These are phyloP conservation scores for Bacterosira constricta DNA, from an alignment of 108 stramenopile species.

Conservation along the genomic window DNA sequence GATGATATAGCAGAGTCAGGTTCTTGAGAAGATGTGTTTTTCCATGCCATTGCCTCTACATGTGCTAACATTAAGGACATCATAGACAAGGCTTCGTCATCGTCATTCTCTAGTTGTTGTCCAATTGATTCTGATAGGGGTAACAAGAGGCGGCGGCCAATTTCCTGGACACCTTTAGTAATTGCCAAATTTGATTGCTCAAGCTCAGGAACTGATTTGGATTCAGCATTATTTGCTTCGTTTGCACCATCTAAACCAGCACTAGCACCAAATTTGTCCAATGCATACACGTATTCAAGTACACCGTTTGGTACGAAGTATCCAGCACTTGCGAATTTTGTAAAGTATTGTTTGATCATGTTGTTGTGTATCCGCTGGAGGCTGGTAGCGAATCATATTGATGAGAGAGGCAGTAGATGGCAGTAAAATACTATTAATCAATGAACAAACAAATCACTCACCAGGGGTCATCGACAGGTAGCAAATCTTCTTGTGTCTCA, in stretches of 20 bases:
- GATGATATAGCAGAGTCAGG: constrained; percentile 27
- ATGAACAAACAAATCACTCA: constrained; percentile 16
- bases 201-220: constrained; percentile 2
- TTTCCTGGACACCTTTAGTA: constrained; percentile 7
- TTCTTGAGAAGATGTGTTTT: background rate
- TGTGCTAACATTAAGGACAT: constrained; percentile 4
- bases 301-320: constrained; percentile 64
- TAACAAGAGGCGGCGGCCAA: constrained; percentile 18
- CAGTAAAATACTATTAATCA: too few relatives aligned
- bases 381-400: constrained; percentile 23
- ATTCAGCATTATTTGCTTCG: constrained; percentile 30
- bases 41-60: constrained; percentile 11
- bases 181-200: constrained; percentile 4
- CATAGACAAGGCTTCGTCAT: background rate
- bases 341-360: constrained; percentile 54
- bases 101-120: background rate
- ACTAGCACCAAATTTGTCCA: constrained; percentile 35
- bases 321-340: constrained; percentile 29
- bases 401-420: background rate
- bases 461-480: constrained; percentile 53
- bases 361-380: constrained; percentile 67
- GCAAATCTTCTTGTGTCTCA: constrained; percentile 57
- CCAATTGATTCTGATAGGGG: constrained; percentile 6
- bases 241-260: constrained; percentile 13
- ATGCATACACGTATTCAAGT: constrained; percentile 72